A percentile compares a stretch with the other conserved stretches of the same genome.
These are phyloP conservation scores for Sporodiniella umbellata DNA, from an alignment of 371 early-diverging fungal species.

Conservation along the genomic window DNA sequence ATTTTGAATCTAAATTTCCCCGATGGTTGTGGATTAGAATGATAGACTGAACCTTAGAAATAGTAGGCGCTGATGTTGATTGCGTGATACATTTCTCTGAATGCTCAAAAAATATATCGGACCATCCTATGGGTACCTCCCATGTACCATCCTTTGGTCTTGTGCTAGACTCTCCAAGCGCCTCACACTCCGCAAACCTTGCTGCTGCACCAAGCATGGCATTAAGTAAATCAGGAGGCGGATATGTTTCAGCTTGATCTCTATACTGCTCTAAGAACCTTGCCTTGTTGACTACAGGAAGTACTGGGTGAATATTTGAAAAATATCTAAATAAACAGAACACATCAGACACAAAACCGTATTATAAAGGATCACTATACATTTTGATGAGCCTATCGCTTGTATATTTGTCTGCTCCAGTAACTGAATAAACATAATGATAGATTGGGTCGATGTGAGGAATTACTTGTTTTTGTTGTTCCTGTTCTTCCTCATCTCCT, in stretches of 20 bases:
- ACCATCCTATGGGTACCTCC: conserved; percentile 45
- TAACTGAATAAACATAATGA: conserved; percentile 34
- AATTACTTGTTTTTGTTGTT: conserved; percentile 1
- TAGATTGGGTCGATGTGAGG: conserved; percentile 21
- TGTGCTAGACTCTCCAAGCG: conserved; percentile 12
- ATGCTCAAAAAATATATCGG: conserved; percentile 44
- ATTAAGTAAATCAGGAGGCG: conserved; percentile 35
- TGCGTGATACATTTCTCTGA: conserved; percentile 26
- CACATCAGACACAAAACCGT: no score
- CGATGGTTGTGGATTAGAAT: conserved; percentile 44
- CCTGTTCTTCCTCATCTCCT: conserved; percentile 5
- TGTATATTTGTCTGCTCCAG: conserved; percentile 38
- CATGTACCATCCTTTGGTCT: conserved; percentile 31
- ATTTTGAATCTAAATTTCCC: conserved; percentile 40
- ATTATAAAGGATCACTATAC: conserved; percentile 17
- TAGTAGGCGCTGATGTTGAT: conserved; percentile 24
- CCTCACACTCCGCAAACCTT: conserved; percentile 40
- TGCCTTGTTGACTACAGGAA: conserved; percentile 46
- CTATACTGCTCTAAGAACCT: conserved; percentile 42
- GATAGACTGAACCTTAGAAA: conserved; percentile 42
- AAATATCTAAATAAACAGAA: conserved; percentile 27
- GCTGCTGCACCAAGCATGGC: conserved; percentile 52
- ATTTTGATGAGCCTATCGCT: conserved; percentile 38
- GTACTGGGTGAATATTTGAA: conserved; percentile 42
- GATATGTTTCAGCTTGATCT: conserved; percentile 35